Evolutionary conservation across 352 stramenopile genomes (phyloP).

Genomic region (Pythium sukuiense): DNA sequence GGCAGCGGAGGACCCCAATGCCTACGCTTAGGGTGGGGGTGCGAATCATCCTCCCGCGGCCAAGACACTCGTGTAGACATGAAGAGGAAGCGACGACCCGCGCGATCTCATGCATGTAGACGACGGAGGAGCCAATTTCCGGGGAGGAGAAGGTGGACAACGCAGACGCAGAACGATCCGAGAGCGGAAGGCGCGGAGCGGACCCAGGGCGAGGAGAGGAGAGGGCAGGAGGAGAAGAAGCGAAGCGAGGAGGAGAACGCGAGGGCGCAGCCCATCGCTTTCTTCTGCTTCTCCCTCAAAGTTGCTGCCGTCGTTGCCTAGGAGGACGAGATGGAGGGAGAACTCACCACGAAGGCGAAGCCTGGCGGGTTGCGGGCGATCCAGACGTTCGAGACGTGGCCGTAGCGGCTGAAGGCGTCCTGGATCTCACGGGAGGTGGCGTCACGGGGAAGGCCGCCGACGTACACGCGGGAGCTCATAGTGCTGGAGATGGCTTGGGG

Average conservation of each 20-base stretch:
- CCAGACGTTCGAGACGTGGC: conserved; percentile 87
- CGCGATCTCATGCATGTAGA: conserved; percentile 17
- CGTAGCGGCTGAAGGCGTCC: conserved; percentile 81
- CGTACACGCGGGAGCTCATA: conserved; percentile 84
- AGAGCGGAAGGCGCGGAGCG: conserved; percentile 3
- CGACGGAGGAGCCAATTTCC: conserved; percentile 6
- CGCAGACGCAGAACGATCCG: conserved; percentile 1
- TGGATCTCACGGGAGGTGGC: conserved; percentile 81
- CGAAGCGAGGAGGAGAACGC: neutral
- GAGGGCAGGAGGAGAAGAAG: conserved; percentile 18
- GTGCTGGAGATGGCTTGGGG: conserved; percentile 11
- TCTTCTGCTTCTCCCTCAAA: conserved; percentile 1
- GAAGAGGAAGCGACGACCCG: conserved; percentile 4
- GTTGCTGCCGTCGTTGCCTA: conserved; percentile 21
- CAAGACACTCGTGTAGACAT: conserved; percentile 6
- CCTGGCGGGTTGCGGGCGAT: conserved; percentile 84
- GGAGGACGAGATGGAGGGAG: conserved; percentile 22
- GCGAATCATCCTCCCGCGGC: conserved; percentile 3
- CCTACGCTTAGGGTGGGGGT: neutral
- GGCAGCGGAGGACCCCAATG: conserved; percentile 19
- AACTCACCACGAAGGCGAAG: conserved; percentile 90
- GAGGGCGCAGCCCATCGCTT: neutral
- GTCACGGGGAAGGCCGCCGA: conserved; percentile 78
- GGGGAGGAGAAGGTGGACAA: conserved; percentile 4
- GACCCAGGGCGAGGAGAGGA: conserved; percentile 10